Evolutionary conservation across 2,329 filamentous ascomycete genomes (phyloP).

Genomic region (Venturiaceae sp.): DNA sequence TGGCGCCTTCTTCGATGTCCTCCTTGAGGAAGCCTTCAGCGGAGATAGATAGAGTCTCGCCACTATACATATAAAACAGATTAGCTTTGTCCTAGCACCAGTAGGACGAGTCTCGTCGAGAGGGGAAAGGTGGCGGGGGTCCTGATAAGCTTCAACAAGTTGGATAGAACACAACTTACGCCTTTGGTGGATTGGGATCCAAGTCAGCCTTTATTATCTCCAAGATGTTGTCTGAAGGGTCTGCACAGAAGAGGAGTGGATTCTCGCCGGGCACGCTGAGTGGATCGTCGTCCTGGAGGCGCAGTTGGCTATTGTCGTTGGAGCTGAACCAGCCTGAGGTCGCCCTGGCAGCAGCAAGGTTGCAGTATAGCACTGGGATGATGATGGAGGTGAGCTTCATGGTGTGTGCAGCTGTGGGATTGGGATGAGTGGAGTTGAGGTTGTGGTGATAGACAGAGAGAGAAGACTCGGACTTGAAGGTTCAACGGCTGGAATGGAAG

Average conservation of each 20-base stretch:
- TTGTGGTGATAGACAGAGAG: background rate
- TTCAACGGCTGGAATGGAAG: background rate
- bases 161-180: conserved; percentile 49
- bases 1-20: conserved; percentile 66
- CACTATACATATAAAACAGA: conserved; percentile 43
- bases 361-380: background rate
- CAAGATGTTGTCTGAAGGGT: conserved; percentile 62
- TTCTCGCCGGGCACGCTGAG: conserved; percentile 73
- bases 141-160: background rate
- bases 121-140: background rate
- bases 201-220: conserved; percentile 72
- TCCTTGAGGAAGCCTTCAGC: conserved; percentile 68
- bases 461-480: background rate
- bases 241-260: conserved; percentile 69
- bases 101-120: background rate
- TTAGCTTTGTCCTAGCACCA: background rate
- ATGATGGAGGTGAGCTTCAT: conserved; percentile 5
- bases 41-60: conserved; percentile 65
- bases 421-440: no score
- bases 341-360: background rate
- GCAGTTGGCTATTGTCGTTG: background rate
- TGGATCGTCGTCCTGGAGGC: conserved; percentile 25
- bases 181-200: conserved; percentile 71
- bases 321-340: background rate
- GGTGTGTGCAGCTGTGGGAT: background rate